A percentile compares a stretch with the other conserved stretches of the same genome.
phyloP scores from a whole-genome alignment of 805 yeast genomes.

The Myxozyma lipomycoides region DNA sequence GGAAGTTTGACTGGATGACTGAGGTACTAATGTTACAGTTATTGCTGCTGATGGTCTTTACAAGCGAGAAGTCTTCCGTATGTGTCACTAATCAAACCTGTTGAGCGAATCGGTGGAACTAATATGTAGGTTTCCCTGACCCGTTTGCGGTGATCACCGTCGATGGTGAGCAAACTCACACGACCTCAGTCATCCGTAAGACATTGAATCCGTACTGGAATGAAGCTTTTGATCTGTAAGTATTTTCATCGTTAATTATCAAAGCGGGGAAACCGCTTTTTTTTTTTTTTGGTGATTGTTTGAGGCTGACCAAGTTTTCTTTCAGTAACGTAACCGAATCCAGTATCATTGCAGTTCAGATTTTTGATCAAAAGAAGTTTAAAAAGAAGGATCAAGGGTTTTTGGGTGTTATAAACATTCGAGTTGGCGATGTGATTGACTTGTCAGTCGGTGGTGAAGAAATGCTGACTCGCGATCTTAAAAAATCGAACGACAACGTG shows the following conservation, averaged over 20 bases:
- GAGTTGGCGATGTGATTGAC: conserved; percentile 85
- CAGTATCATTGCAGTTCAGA: conserved; percentile 85
- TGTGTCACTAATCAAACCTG: too few species aligned
- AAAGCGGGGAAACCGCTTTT: too few species aligned
- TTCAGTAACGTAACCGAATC: conserved; percentile 57
- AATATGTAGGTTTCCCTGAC: conserved; percentile 83
- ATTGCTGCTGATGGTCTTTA: conserved; percentile 95
- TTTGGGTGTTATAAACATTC: conserved; percentile 88
- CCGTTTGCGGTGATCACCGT: conserved; percentile 97
- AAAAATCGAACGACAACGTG: conserved; percentile 84
- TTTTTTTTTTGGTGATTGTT: conserved; percentile 1
- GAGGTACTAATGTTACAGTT: conserved; percentile 37
- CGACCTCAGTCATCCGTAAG: conserved; percentile 89
- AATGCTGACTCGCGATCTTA: conserved; percentile 87
- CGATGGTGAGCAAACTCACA: conserved; percentile 95
- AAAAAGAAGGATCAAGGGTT: conserved; percentile 98
- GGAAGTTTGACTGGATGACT: conserved; percentile 2
- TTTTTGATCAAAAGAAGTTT: conserved; percentile 94
- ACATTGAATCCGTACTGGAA: conserved; percentile 98
- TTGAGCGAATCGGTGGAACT: conserved; percentile 48
- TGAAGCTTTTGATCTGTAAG: conserved; percentile 74
- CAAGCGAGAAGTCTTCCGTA: conserved; percentile 89
- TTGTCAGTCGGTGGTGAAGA: conserved; percentile 47
- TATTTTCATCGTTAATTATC: too few species aligned
- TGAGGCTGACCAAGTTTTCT: not conserved